Evolutionary conservation across 208 protist genomes (phyloP).

Genomic region (Leishmania lainsoni): DNA sequence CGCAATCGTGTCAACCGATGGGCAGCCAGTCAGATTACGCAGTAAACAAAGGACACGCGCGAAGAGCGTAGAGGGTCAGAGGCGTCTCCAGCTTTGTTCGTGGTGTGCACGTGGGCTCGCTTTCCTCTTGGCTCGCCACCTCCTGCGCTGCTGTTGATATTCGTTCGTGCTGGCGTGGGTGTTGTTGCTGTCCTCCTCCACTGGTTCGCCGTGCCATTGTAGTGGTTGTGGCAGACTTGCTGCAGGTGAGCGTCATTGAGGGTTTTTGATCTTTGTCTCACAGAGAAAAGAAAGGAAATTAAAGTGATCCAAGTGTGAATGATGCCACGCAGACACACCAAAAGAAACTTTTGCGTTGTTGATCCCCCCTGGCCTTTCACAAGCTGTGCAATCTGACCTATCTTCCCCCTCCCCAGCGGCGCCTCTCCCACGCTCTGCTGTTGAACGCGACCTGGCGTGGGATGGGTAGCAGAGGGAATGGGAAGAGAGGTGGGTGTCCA

Average conservation of each 20-base stretch:
- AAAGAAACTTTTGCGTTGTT: neutral
- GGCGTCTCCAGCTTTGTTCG: neutral
- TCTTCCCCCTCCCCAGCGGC: neutral
- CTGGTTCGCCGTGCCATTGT: neutral
- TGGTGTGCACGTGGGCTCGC: neutral
- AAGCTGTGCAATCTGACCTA: neutral
- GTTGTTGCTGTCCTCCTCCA: no score
- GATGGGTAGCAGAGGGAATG: neutral
- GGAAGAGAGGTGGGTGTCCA: neutral
- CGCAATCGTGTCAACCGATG: conserved; percentile 55
- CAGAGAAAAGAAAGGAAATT: neutral
- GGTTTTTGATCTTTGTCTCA: neutral
- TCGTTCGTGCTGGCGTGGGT: neutral
- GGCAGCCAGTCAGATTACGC: conserved; percentile 64
- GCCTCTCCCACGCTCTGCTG: neutral
- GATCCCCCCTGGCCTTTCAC: neutral
- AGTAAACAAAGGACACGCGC: conserved; percentile 1
- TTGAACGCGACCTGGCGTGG: neutral
- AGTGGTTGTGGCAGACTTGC: neutral
- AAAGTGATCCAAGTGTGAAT: neutral
- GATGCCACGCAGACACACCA: neutral
- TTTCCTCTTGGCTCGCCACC: neutral
- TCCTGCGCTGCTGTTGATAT: neutral
- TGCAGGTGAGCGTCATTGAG: neutral
- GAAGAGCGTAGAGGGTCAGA: neutral